These are phyloP conservation scores for Talaromyces sp. DNA, from an alignment of 2,329 filamentous ascomycete species.

Conservation along the genomic window DNA sequence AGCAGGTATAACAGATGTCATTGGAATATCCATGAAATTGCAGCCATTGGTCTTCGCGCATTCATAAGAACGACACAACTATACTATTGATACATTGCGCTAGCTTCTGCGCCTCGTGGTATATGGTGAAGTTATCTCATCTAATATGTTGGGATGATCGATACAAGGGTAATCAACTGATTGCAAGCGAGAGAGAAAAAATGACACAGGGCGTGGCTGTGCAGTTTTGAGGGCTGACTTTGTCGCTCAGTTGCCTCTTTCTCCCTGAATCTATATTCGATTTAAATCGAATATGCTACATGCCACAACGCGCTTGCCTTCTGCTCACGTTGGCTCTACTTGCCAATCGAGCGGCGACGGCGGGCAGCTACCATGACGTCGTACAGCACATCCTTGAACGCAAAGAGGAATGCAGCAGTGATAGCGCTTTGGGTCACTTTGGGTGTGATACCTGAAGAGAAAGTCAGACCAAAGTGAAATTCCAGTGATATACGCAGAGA, in stretches of 20 bases:
- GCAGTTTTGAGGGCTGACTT: neutral
- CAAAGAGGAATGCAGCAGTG: conserved; percentile 92
- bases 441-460: conserved; percentile 70
- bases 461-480: neutral
- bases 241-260: neutral
- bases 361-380: conserved; percentile 46
- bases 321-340: conserved; percentile 20
- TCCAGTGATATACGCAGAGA: neutral
- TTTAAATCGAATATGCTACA: too few relatives aligned
- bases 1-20: neutral
- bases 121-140: neutral
- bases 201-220: neutral
- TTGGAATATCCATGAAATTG: neutral
- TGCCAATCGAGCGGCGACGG: conserved; percentile 26
- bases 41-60: neutral
- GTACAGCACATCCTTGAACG: conserved; percentile 96
- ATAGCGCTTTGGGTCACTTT: conserved; percentile 97
- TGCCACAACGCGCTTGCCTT: neutral
- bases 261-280: neutral
- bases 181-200: too few relatives aligned
- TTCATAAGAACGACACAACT: neutral
- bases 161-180: neutral
- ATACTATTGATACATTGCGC: conserved; percentile 1
- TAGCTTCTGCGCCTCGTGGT: neutral
- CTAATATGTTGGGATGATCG: neutral